These are phyloP conservation scores for Clohesyomyces aquaticus DNA, from an alignment of 495 filamentous ascomycete genomes.

Conservation along the genomic window DNA sequence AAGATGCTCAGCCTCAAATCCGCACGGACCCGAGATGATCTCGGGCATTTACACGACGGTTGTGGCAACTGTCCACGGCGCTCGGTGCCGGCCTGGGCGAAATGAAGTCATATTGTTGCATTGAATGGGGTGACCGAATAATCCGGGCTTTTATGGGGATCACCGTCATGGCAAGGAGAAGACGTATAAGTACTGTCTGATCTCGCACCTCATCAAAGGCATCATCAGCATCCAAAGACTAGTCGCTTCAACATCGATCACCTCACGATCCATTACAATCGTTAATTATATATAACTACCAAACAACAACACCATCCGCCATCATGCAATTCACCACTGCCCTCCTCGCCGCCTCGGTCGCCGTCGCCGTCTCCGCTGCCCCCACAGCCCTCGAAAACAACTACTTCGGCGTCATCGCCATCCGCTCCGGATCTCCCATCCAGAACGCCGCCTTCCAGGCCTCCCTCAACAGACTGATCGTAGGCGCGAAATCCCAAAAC, in stretches of 20 bases:
- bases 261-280: neutral
- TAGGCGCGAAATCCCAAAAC: constrained; percentile 49
- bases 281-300: neutral
- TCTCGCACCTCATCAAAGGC: neutral
- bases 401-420: constrained; percentile 54
- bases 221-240: neutral
- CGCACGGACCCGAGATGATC: no score
- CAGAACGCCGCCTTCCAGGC: constrained; percentile 53
- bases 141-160: neutral
- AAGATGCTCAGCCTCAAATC: no score
- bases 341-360: constrained; percentile 8
- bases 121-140: neutral
- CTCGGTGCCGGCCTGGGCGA: no score
- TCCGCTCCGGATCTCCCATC: constrained; percentile 53
- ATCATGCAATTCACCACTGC: constrained; percentile 18
- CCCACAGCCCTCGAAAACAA: neutral
- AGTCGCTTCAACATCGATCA: neutral
- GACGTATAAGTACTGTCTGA: neutral
- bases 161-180: neutral
- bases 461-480: constrained; percentile 51
- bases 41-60: no score
- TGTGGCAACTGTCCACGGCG: no score
- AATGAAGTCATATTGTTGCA: constrained; percentile 17
- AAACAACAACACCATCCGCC: constrained; percentile 7
- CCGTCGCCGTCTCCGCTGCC: constrained; percentile 4